Base-by-base conservation (phyloP, 441 rosid species). In the Codiaeum variegatum region DNA sequence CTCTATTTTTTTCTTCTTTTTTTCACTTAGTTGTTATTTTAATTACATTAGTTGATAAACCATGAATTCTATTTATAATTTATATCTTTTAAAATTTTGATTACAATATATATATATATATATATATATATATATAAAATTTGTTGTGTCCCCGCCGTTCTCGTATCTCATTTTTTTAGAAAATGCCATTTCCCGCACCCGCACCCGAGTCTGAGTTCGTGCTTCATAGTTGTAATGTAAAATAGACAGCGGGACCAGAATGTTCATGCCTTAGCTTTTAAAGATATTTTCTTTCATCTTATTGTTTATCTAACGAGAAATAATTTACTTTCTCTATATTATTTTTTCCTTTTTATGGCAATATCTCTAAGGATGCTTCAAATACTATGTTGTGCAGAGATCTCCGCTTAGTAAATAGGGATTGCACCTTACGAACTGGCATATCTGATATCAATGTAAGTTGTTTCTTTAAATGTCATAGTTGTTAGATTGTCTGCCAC, bases 361-460 rank as follows among this genome's bases (percentile, higher is more conserved):
- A 61, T 56, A 62, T 31, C 24, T 24, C 38, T 36, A 24, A 32
- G 6, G 13, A 32, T 13, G 59, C 34, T 34, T 60, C 67, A 71
- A 9, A 64, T n/a, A 77, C 71, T 85, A 59, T 69, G 67, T 65
- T 79, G 76, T 75, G 81, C 87, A 91, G 97, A 86, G 98, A 88
- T 78, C 44, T 85, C 55, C 90, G 96, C 42, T 84, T 95, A 68
- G 98, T 92, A 73, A 91, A 93, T 75, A 92, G 99, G 98, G 97
- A 91, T 79, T 93, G 93, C 79, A 80, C 88, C 58, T 81, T 95
- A 62, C 82, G 86, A 77, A 92, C 98, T 55, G 99, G 96, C 38
- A 85, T 95, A 76, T 95, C 99, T 74, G 97, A 95, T 62, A 87
- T 87, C 75, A 97, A 92, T 90, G 99, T 90, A 80, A 83, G 82